These are phyloP conservation scores for Karstenula rhodostoma DNA, from an alignment of 2,329 filamentous ascomycete species.

Conservation along the genomic window DNA sequence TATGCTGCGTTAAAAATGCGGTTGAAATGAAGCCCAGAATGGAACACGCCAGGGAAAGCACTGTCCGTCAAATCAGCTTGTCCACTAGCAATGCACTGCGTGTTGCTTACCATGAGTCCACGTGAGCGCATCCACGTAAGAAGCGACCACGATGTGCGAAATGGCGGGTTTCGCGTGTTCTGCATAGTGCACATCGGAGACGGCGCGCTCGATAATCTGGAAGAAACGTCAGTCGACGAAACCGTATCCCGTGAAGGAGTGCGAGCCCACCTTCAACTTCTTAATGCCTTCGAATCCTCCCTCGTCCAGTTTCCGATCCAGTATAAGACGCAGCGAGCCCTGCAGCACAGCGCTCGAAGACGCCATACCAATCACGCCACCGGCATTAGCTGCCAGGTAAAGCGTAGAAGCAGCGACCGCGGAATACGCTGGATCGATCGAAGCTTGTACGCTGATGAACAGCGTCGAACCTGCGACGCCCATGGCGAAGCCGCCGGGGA, in stretches of 20 bases:
- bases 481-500: slow-evolving; percentile 21
- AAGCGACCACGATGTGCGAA: not conserved
- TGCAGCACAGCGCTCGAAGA: slow-evolving; percentile 8
- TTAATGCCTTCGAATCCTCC: not conserved
- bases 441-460: slow-evolving; percentile 21
- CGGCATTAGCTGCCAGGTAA: slow-evolving; percentile 15
- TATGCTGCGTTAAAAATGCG: not conserved
- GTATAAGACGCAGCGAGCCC: slow-evolving; percentile 14
- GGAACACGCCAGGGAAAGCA: not conserved
- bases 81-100: not conserved
- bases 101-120: slow-evolving; percentile 2
- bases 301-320: slow-evolving; percentile 12
- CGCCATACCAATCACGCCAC: slow-evolving; percentile 16
- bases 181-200: slow-evolving; percentile 6
- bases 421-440: slow-evolving; percentile 8
- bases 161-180: slow-evolving; percentile 2
- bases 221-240: not conserved
- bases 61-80: not conserved
- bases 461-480: slow-evolving; percentile 19
- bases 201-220: not conserved
- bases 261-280: not conserved
- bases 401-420: slow-evolving; percentile 19
- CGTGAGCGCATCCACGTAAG: not conserved
- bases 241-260: too few relatives aligned
- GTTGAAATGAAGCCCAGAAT: not conserved